Conservation (phyloP, 352 stramenopile species). For the Pythium myriotylum region DNA sequence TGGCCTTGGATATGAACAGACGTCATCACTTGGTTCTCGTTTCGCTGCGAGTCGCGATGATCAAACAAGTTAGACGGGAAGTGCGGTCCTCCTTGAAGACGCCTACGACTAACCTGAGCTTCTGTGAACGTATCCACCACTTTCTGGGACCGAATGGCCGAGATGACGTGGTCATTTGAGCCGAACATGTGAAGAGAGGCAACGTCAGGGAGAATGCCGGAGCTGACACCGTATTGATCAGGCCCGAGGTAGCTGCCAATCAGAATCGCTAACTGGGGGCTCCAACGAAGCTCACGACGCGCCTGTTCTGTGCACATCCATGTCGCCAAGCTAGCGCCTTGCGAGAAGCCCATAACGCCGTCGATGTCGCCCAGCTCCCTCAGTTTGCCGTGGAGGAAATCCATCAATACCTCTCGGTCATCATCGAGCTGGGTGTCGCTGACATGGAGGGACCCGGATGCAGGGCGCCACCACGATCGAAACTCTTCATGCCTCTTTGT, state of each 20-base stretch:
- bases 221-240: constrained; percentile 54
- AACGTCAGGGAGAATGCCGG: constrained; percentile 52
- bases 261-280: constrained; percentile 66
- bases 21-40: constrained; percentile 50
- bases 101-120: constrained; percentile 38
- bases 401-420: constrained; percentile 57
- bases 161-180: constrained; percentile 82
- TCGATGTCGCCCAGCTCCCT: constrained; percentile 64
- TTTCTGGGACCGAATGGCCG: constrained; percentile 64
- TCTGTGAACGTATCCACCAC: constrained; percentile 69
- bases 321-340: constrained; percentile 74
- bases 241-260: constrained; percentile 77
- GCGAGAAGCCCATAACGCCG: constrained; percentile 82
- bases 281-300: constrained; percentile 62
- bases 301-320: constrained; percentile 81
- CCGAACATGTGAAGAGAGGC: constrained; percentile 78
- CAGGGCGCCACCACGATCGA: constrained; percentile 73
- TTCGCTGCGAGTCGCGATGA: too few species aligned
- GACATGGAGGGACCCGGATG: constrained; percentile 45
- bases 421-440: constrained; percentile 50
- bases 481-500: constrained; percentile 66
- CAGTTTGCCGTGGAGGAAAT: constrained; percentile 61
- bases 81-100: too few species aligned
- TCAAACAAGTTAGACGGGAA: too few species aligned
- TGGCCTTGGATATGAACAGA: constrained; percentile 76